Conservation (phyloP, 495 filamentous ascomycete species). For the Echria macrotheca region DNA sequence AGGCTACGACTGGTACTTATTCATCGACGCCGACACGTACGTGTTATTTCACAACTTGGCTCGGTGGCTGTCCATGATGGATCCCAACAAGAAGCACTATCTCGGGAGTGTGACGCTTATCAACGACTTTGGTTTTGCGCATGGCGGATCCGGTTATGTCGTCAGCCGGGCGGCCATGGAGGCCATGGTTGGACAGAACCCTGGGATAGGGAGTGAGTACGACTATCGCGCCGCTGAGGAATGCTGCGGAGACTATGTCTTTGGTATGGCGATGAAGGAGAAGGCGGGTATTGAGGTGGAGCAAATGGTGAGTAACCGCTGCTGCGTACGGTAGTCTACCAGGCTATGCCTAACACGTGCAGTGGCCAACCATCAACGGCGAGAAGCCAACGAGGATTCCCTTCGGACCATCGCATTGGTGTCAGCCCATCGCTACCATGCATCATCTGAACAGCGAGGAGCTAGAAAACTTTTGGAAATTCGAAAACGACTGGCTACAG, state of each 20-base stretch:
- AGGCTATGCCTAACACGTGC: background rate
- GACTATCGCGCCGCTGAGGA: constrained; percentile 50
- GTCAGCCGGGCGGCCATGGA: constrained; percentile 53
- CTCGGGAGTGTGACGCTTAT: constrained; percentile 55
- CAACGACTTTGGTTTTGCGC: constrained; percentile 53
- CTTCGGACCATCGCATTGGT: constrained; percentile 52
- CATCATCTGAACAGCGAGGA: constrained; percentile 54
- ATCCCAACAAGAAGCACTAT: constrained; percentile 47
- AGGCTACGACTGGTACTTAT: constrained; percentile 60
- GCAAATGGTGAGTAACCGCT: constrained; percentile 28
- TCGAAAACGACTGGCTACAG: constrained; percentile 38
- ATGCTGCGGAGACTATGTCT: constrained; percentile 66
- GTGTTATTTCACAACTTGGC: constrained; percentile 58
- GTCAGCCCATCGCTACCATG: constrained; percentile 54
- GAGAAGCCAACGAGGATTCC: constrained; percentile 47
- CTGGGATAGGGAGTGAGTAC: constrained; percentile 40
- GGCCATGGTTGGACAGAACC: constrained; percentile 35
- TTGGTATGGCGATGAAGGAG: constrained; percentile 54
- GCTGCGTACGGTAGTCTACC: background rate
- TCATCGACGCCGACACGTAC: constrained; percentile 66
- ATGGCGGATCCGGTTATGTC: constrained; percentile 64
- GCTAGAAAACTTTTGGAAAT: constrained; percentile 49
- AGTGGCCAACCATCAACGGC: constrained; percentile 56
- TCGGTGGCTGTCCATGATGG: constrained; percentile 49
- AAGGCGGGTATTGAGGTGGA: constrained; percentile 27